Evolutionary conservation across 768 basidiomycete genomes (phyloP), one percentile per base, ranked within the genome.

Genomic region (Trametes meyenii): DNA sequence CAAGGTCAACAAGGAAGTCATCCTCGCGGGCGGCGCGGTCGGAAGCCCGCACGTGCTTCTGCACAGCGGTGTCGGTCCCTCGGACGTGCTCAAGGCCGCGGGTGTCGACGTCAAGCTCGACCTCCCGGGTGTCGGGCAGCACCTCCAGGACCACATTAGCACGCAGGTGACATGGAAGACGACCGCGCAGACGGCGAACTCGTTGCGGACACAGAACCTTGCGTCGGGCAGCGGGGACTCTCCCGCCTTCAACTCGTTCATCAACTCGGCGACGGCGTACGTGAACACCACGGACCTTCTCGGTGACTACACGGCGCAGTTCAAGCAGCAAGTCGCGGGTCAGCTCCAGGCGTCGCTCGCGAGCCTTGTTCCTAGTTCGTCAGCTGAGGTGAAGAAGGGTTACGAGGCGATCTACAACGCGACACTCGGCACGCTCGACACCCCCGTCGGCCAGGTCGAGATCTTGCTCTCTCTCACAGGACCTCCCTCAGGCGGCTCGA

Each of bases 261-360:
- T 87, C 69, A 89, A 88, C 76, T 80, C 83, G 36, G 86, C 86
- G 4, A 83, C 83, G 40, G 83, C 82, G 7, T 89, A 86, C 68
- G 76, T 80, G 65, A 86, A 86, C 72, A 73, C 78, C 61, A 78
- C 80, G 39, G 72, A 71, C 36, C 77, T 84, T 35, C 75, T 85
- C 61, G 78, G 73, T 12, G 73, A 72, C 29, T 70, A 62, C n/a
- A 76, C 75, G 13, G 39, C 69, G 5, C 67, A 69, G 12, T 74
- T 80, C 65, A 67, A 75, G 56, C 69, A 70, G 24, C 68, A 73
- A 33, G 71, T 80, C 48, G 60, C 70, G 50, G 67, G 61, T 45
- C 71, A 74, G 54, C 63, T 81, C 52, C 58, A 66, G 55, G 67
- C 67, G 61, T 74, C 69, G 36, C 70, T 71, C 23, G 60, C 72